Conservation (phyloP, 2,329 filamentous ascomycete genomes). For the Neonectria ditissima region DNA sequence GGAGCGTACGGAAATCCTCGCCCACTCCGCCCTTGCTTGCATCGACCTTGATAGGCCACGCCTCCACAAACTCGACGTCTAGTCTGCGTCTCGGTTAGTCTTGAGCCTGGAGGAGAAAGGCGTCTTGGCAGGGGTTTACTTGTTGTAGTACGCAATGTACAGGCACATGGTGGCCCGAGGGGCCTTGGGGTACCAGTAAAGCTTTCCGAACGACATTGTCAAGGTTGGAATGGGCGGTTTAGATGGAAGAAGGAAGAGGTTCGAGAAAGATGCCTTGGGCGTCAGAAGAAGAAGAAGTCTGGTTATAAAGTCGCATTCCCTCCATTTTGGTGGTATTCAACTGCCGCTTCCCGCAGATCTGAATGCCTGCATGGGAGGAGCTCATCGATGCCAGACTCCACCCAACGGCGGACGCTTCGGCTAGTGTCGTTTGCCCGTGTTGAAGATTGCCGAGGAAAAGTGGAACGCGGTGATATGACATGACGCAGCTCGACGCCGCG, state of each 20-base stretch:
- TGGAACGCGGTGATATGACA: neutral
- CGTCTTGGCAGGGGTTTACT: constrained; percentile 4
- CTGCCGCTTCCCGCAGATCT: neutral
- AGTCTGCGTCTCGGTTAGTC: neutral
- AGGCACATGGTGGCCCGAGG: constrained; percentile 28
- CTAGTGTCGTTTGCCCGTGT: neutral
- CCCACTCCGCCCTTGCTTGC: constrained; percentile 27
- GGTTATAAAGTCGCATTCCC: neutral
- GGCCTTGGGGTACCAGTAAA: constrained; percentile 30
- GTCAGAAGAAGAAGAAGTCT: neutral
- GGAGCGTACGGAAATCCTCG: constrained; percentile 12
- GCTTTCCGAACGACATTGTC: constrained; percentile 21
- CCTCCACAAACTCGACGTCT: constrained; percentile 24
- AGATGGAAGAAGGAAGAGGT: neutral
- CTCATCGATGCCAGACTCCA: constrained; percentile 1
- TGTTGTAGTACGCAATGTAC: constrained; percentile 29
- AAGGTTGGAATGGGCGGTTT: neutral
- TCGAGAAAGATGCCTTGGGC: neutral
- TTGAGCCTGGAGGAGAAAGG: neutral
- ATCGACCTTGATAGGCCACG: constrained; percentile 29
- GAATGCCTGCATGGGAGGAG: neutral
- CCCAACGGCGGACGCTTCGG: neutral
- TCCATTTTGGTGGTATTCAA: neutral
- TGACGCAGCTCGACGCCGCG: neutral
- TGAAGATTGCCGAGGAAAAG: neutral